Evolutionary conservation across 31 red algal genomes (phyloP).

Genomic region (Odonthalia washingtoniensis): DNA sequence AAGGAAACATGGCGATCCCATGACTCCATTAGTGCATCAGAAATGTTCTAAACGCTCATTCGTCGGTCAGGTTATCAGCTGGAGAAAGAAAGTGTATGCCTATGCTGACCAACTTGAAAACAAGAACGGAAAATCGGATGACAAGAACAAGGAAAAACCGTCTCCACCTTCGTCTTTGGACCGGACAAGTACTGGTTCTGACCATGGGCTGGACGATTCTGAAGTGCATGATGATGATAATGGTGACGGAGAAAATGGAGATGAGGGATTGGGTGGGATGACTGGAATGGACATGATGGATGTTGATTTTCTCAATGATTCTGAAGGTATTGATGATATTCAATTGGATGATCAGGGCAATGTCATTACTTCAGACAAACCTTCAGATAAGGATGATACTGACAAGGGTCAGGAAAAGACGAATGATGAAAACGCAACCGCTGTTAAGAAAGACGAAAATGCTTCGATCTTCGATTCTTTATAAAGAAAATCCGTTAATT

Average conservation of each 20-base stretch:
- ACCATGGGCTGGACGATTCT: no score
- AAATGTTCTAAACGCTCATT: slow-evolving; percentile 72
- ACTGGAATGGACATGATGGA: slow-evolving; percentile 27
- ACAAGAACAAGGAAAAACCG: no score
- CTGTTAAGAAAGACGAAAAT: no score
- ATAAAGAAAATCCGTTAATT: no score
- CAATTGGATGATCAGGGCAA: slow-evolving; percentile 74
- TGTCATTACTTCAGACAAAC: slow-evolving; percentile 41
- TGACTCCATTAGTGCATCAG: slow-evolving; percentile 68
- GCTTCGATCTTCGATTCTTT: no score
- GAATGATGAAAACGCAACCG: no score
- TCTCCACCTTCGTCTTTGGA: no score
- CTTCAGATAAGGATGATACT: no score
- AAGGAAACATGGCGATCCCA: slow-evolving; percentile 61
- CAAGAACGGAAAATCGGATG: no score
- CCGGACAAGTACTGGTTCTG: no score
- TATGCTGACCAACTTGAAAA: slow-evolving; percentile 49
- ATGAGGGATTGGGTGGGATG: neutral
- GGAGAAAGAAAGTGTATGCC: slow-evolving; percentile 69
- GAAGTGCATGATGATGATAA: no score
- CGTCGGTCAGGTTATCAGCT: slow-evolving; percentile 62
- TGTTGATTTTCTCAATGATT: slow-evolving; percentile 25
- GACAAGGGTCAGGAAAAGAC: no score
- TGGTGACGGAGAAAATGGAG: neutral
- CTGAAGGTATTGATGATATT: slow-evolving; percentile 73